Evolutionary conservation across 208 protist genomes (phyloP).

Genomic region (Trypanosoma lewisi): DNA sequence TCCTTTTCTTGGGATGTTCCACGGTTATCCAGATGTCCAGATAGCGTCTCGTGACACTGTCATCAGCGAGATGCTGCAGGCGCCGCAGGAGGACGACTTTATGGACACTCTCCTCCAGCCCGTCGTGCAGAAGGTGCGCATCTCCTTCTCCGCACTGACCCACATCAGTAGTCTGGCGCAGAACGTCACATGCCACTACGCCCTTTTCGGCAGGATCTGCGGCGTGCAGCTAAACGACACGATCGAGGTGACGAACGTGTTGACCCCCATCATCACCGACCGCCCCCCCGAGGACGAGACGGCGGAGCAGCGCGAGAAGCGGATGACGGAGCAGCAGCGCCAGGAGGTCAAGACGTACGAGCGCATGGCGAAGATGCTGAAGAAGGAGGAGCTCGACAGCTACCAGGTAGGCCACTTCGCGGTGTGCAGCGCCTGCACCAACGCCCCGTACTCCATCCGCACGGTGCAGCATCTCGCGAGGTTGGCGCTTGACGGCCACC

Average conservation of each 20-base stretch:
- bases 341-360: constrained; percentile 21
- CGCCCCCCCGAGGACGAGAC: constrained; percentile 29
- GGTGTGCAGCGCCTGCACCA: constrained; percentile 45
- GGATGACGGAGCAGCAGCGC: constrained; percentile 12
- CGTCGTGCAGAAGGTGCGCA: constrained; percentile 30
- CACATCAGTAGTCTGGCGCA: constrained; percentile 42
- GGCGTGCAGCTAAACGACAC: constrained; percentile 51
- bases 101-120: constrained; percentile 26
- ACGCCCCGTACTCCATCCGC: constrained; percentile 34
- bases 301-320: constrained; percentile 27
- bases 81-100: constrained; percentile 29
- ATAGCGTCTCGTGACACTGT: constrained; percentile 28
- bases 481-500: constrained; percentile 37
- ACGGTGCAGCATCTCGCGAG: constrained; percentile 45
- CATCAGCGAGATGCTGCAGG: constrained; percentile 34
- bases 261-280: constrained; percentile 19
- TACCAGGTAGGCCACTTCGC: constrained; percentile 64
- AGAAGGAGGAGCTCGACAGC: constrained; percentile 52
- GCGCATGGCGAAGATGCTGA: constrained; percentile 34
- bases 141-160: constrained; percentile 56
- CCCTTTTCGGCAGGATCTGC: constrained; percentile 48
- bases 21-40: constrained; percentile 42
- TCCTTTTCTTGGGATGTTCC: constrained; percentile 35
- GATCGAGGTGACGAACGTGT: constrained; percentile 55
- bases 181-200: constrained; percentile 31